Conservation (phyloP, 73 alveolate genomes). For the Paramecium caudatum region DNA sequence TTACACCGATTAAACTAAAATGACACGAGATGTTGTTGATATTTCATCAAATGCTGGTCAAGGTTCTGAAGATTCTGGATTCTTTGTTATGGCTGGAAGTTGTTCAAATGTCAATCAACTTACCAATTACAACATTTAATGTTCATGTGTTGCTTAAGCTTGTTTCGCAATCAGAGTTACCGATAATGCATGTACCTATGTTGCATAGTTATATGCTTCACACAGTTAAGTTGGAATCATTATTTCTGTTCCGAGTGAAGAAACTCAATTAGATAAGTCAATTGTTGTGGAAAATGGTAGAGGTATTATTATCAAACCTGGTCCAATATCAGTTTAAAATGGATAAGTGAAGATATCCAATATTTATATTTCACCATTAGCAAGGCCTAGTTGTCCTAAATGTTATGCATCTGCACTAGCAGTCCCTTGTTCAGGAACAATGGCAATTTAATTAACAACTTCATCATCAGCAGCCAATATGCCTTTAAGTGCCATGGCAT, state of each 20-base stretch:
- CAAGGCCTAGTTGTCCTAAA: slow-evolving; percentile 39
- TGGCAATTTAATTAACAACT: slow-evolving; percentile 39
- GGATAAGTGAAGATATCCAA: not conserved
- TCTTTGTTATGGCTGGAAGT: slow-evolving; percentile 3
- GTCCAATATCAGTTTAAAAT: not conserved
- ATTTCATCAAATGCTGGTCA: slow-evolving; percentile 14
- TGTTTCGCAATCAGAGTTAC: slow-evolving; percentile 14
- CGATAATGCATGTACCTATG: not conserved
- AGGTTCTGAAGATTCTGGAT: slow-evolving; percentile 42
- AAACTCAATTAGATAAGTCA: not conserved
- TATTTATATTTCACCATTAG: slow-evolving; percentile 25
- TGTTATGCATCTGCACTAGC: slow-evolving; percentile 1
- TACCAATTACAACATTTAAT: not conserved
- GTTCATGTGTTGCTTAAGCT: slow-evolving; percentile 15
- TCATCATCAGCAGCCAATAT: slow-evolving; percentile 1
- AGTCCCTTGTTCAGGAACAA: not conserved
- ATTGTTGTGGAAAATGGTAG: slow-evolving; percentile 32
- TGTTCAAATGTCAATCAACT: slow-evolving; percentile 17
- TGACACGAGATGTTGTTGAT: slow-evolving; percentile 36
- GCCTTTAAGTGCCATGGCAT: not conserved
- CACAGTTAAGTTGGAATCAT: slow-evolving; percentile 16
- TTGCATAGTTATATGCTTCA: not conserved
- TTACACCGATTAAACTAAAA: not conserved
- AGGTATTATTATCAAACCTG: slow-evolving; percentile 11
- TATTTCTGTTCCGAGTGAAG: not conserved